Conservation (phyloP, 2,329 filamentous ascomycete genomes). For the Beauveria brongniartii region DNA sequence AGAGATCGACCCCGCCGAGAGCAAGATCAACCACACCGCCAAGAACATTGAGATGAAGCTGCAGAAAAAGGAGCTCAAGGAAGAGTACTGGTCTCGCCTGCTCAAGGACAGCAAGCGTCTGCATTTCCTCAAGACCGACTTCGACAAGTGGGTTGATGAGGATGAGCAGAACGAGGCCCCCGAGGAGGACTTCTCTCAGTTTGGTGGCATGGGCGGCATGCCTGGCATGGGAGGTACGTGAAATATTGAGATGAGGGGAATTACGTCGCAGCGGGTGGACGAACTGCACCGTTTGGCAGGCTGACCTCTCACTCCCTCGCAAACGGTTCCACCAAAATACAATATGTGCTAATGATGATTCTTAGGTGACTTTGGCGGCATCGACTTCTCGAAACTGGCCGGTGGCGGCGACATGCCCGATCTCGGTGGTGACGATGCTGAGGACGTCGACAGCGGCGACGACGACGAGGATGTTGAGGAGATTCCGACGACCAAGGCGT, state of each 20-base stretch:
- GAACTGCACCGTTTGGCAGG: not conserved
- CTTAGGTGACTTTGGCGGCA: conserved; percentile 62
- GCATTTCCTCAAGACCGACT: conserved; percentile 97
- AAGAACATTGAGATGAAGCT: conserved; percentile 87
- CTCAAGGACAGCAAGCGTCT: conserved; percentile 84
- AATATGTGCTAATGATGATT: not conserved
- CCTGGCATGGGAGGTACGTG: conserved; percentile 49
- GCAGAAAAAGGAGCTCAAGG: conserved; percentile 92
- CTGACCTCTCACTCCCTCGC: not conserved
- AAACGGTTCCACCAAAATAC: not conserved
- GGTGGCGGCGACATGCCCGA: conserved; percentile 41
- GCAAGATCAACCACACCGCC: conserved; percentile 79
- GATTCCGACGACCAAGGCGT: conserved; percentile 28
- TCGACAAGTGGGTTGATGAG: conserved; percentile 99
- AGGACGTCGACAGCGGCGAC: conserved; percentile 48
- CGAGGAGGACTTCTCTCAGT: conserved; percentile 70
- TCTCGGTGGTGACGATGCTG: conserved; percentile 36
- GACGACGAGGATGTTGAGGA: conserved; percentile 52
- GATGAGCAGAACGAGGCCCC: conserved; percentile 90
- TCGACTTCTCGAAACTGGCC: conserved; percentile 80
- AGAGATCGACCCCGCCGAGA: conserved; percentile 80
- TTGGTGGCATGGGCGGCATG: conserved; percentile 57
- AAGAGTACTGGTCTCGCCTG: conserved; percentile 92
- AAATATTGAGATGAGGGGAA: not conserved
- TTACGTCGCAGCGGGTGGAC: conserved; percentile 14